These are phyloP conservation scores for Tetramitus jugosus DNA, from an alignment of 208 protist genomes.

Conservation along the genomic window DNA sequence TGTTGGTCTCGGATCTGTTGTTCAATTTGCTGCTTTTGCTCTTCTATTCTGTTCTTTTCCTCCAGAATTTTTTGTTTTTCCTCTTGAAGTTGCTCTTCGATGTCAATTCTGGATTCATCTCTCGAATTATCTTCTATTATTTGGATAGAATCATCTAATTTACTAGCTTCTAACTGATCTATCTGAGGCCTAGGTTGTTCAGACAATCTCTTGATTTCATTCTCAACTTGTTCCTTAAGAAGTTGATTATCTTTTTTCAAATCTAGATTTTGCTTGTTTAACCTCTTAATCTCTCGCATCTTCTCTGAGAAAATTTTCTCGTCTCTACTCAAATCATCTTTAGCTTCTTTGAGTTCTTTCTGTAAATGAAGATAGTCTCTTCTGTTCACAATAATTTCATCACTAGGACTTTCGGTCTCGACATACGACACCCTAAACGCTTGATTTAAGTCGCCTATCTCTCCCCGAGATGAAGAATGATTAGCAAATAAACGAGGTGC, in stretches of 20 bases:
- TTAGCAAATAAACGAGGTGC: no score
- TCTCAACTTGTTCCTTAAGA: neutral
- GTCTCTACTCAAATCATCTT: constrained; percentile 59
- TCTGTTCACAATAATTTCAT: no score
- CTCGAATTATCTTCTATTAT: neutral
- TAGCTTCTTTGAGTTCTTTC: constrained; percentile 48
- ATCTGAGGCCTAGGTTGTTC: neutral
- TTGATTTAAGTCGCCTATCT: no score
- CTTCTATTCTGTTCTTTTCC: neutral
- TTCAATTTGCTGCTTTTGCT: neutral
- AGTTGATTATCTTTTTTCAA: constrained; percentile 28
- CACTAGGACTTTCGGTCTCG: no score
- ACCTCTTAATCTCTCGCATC: constrained; percentile 47
- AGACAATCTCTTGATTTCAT: neutral
- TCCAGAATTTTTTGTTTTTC: neutral
- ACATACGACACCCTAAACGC: no score
- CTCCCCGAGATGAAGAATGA: no score
- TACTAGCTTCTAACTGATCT: neutral
- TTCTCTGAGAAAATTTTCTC: constrained; percentile 59
- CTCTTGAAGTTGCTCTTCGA: neutral
- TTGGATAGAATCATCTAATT: neutral
- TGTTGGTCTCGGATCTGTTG: neutral
- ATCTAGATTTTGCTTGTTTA: constrained; percentile 49
- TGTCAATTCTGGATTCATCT: neutral
- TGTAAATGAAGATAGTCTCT: no score